Evolutionary conservation across 169 alveolate species (phyloP), one percentile per base, ranked within the genome.

Genomic region (Pseudocohnilembus persalinus): DNA sequence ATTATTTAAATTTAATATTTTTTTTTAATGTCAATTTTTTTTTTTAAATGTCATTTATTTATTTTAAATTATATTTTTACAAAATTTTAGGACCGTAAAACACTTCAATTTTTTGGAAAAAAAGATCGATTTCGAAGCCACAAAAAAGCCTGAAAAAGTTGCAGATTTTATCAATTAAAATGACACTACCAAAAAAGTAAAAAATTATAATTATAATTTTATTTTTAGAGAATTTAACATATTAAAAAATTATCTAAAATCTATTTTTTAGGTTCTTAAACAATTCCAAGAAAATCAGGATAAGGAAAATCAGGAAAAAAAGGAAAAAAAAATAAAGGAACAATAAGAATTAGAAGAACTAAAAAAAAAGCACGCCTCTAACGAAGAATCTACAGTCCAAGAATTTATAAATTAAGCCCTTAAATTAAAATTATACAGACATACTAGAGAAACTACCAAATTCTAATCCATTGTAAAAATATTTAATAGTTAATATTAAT

Each of bases 391-490:
- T n/a, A n/a, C n/a, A n/a, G n/a, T n/a, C n/a, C n/a, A n/a, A n/a
- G n/a, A 87, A 65, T 87, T 77, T 73, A 31, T 84, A 32, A 76
- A 87, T 79, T 29, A 75, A 0, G 81, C 87, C 1, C 29, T 74
- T 20, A 81, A 74, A 74, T 63, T 73, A 24, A 78, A 82, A 49
- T 85, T 79, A 31, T 86, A 73, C 64, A 29, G 63, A 49, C 91
- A 89, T 77, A 78, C 81, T 29, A 78, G 87, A 75, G 80, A 83
- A 30, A 82, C 94, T n/a, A 84, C 90, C n/a, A 91, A 88, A 49
- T 11, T 11, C 68, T 20, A 49, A 49, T 49, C 68, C 68, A 49
- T 49, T 11, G 68, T 49, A 49, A 49, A 11, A 4, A 49, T 11
- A 11, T 49, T 11, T 49, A 20, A 4, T 20, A 49, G 20, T 11